phyloP scores from a whole-genome alignment of 2,329 filamentous ascomycete genomes.

The Aaosphaeria pasadenensis region DNA sequence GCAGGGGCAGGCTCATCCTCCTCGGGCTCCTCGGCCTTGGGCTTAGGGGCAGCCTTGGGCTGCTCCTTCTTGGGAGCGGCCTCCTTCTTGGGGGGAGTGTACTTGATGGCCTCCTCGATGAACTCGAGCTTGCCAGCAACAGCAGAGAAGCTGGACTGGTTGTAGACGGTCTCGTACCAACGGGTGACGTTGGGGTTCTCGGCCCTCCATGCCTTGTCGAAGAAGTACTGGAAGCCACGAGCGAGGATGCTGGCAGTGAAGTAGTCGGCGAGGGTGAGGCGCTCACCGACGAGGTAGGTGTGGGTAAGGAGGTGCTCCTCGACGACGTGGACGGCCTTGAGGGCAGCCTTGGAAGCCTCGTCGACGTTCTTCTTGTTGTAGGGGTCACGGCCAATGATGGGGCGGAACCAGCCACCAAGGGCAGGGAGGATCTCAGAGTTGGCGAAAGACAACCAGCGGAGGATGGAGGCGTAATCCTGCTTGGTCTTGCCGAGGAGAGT shows the following conservation, averaged over 20 bases:
- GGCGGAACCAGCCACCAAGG: slow-evolving; percentile 79
- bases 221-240: slow-evolving; percentile 91
- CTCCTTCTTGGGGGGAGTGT: slow-evolving; percentile 71
- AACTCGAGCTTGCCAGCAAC: slow-evolving; percentile 73
- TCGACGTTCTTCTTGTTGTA: slow-evolving; percentile 99
- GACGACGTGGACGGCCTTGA: slow-evolving; percentile 67
- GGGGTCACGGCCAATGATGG: slow-evolving; percentile 72
- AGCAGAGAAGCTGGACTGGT: slow-evolving; percentile 85
- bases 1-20: slow-evolving; percentile 59
- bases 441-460: slow-evolving; percentile 97
- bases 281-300: slow-evolving; percentile 98
- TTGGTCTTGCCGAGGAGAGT: slow-evolving; percentile 99
- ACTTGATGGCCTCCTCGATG: slow-evolving; percentile 76
- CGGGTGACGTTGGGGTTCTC: slow-evolving; percentile 82
- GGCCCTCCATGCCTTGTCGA: slow-evolving; percentile 83
- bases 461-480: slow-evolving; percentile 98
- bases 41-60: slow-evolving; percentile 53
- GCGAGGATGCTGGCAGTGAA: slow-evolving; percentile 76
- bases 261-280: slow-evolving; percentile 92
- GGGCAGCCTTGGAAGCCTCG: slow-evolving; percentile 66
- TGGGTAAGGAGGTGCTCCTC: slow-evolving; percentile 88
- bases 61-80: slow-evolving; percentile 64
- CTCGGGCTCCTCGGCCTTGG: slow-evolving; percentile 57
- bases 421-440: slow-evolving; percentile 78
- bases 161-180: slow-evolving; percentile 93